Conservation (phyloP, 2,329 filamentous ascomycete genomes). For the Aspergillus calidoustus region DNA sequence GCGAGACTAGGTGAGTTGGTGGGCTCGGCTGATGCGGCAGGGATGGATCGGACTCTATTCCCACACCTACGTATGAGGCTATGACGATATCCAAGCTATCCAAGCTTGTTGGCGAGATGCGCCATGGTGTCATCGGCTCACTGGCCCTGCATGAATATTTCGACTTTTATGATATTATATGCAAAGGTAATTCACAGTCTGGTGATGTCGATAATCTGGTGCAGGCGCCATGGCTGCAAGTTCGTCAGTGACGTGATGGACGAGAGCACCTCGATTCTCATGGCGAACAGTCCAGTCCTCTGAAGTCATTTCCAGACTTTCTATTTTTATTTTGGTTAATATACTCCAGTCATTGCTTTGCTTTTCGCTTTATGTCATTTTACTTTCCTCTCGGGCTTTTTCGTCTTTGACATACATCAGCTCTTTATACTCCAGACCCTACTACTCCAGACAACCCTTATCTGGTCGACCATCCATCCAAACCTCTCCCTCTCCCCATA, state of each 20-base stretch:
- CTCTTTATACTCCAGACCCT: neutral
- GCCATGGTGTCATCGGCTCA: neutral
- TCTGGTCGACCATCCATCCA: neutral
- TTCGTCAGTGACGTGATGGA: constrained; percentile 9
- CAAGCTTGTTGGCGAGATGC: neutral
- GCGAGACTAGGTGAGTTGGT: neutral
- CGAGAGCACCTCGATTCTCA: neutral
- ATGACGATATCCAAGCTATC: neutral
- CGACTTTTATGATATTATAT: neutral
- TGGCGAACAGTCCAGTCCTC: neutral
- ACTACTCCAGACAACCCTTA: neutral
- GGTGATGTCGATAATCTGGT: neutral
- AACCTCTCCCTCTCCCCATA: neutral
- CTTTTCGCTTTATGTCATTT: constrained; percentile 13
- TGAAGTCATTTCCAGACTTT: constrained; percentile 2
- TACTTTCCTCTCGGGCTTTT: neutral
- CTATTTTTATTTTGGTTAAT: constrained; percentile 15
- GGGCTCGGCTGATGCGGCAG: neutral
- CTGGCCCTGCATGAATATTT: neutral
- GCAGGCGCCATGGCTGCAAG: neutral
- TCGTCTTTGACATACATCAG: neutral
- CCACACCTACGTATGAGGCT: too few relatives aligned
- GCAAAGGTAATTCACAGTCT: neutral
- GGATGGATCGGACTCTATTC: neutral
- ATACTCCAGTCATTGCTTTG: neutral